Evolutionary conservation across 2,329 filamentous ascomycete species (phyloP).

Genomic region (Botrytis fragariae): DNA sequence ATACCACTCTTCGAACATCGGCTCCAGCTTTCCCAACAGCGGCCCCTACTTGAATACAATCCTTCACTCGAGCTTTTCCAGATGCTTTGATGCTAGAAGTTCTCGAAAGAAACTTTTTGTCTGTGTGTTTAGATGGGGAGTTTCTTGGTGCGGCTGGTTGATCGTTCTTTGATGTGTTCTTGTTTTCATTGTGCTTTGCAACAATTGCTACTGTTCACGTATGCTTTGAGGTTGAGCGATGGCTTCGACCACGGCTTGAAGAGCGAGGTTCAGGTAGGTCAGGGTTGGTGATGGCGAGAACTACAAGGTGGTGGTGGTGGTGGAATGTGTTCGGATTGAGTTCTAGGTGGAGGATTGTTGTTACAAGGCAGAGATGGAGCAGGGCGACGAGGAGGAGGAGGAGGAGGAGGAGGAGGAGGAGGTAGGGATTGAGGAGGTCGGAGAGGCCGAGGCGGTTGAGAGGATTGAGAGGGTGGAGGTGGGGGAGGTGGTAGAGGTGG

Average conservation of each 20-base stretch:
- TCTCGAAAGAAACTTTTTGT: background rate
- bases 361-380: background rate
- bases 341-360: background rate
- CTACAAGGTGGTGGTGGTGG: background rate
- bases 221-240: background rate
- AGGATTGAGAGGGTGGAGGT: background rate
- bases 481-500: background rate
- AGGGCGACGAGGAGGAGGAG: background rate
- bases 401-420: background rate
- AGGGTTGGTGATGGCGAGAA: background rate
- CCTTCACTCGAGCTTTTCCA: background rate
- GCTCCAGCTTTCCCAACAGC: background rate
- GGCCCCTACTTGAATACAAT: background rate
- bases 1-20: background rate
- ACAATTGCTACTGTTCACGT: background rate
- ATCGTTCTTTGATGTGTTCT: background rate
- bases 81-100: background rate
- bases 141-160: background rate
- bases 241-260: background rate
- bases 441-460: background rate
- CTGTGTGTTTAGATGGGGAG: accelerated
- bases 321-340: background rate
- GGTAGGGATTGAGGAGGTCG: background rate
- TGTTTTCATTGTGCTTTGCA: background rate
- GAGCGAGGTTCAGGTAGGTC: background rate